Evolutionary conservation across 1,284 basidiomycete genomes (phyloP), one percentile per base, ranked within the genome.

Genomic region (Boletus albobrunnescens): DNA sequence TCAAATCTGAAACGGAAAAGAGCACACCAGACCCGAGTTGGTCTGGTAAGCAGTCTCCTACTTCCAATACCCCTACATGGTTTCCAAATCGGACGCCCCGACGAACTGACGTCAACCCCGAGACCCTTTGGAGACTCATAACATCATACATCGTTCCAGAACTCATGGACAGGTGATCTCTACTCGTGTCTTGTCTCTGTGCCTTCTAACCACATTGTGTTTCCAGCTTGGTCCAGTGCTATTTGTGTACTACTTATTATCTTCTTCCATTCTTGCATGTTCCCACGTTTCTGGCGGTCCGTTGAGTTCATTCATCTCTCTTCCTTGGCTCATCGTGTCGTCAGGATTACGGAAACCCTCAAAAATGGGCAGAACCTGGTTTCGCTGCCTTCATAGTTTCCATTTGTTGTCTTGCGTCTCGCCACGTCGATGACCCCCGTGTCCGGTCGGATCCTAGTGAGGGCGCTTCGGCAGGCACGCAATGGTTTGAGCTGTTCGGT

Each of bases 301-400:
- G 85, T 76, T n/a, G 24, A 45, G 41, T 51, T 49, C 22, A 40
- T 46, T 40, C 26, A 4, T 14, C 5, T 23, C 26, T 35, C 35
- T 44, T 50, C 47, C 8, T 41, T 44, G 28, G 11, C 51, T 63
- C 26, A 66, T 40, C 22, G 41, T 53, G 11, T 46, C 37, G 43
- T 19, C 56, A 88, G 84, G 91, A 94, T 67, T 94, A 94, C 61
- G 89, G 89, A 39, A 90, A 91, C 56, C 91, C 91, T 37, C 79
- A 81, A 66, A 92, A 92, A 73, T 94, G 91, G 91, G 88, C 87
- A 31, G 91, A 93, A 66, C 89, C 91, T 16, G 91, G 91, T 6
- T 94, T 94, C 58, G 90, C 88, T 19, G 82, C 89, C 17, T 93
- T 94, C 64, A 90, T 94, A 51, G 90, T 94, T 12, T 79, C 91